Evolutionary conservation across 805 yeast genomes (phyloP).

Genomic region (Cyberlindnera meyerae): DNA sequence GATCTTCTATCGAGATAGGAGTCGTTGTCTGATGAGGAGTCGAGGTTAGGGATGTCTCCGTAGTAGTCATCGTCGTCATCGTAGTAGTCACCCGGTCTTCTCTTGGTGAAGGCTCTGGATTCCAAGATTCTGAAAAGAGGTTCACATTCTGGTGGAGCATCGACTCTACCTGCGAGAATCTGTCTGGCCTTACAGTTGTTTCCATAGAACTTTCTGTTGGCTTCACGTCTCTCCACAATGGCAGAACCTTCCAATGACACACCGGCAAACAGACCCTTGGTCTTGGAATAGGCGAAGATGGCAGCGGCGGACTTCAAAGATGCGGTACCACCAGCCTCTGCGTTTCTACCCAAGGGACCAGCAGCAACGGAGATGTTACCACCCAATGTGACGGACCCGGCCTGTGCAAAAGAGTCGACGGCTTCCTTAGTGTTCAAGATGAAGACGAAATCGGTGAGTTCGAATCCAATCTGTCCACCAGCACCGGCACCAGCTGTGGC

Average conservation of each 20-base stretch:
- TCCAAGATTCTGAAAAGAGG: slow-evolving; percentile 81
- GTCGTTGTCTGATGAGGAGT: slow-evolving; percentile 18
- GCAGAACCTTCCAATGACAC: slow-evolving; percentile 96
- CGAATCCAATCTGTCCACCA: slow-evolving; percentile 97
- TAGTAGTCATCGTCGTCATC: slow-evolving; percentile 63
- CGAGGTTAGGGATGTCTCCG: slow-evolving; percentile 50
- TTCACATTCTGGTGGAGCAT: slow-evolving; percentile 88
- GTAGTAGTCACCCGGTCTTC: slow-evolving; percentile 39
- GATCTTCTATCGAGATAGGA: slow-evolving; percentile 27
- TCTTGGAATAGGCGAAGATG: slow-evolving; percentile 87
- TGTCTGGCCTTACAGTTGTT: slow-evolving; percentile 79
- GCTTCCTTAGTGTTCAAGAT: slow-evolving; percentile 84
- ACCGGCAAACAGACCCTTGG: slow-evolving; percentile 96
- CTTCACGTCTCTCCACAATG: slow-evolving; percentile 94
- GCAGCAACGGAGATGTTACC: slow-evolving; percentile 95
- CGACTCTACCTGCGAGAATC: slow-evolving; percentile 82
- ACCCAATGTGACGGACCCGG: slow-evolving; percentile 91
- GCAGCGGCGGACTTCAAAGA: slow-evolving; percentile 85
- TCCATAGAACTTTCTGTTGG: slow-evolving; percentile 93
- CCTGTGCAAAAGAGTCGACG: slow-evolving; percentile 88
- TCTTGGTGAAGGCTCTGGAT: slow-evolving; percentile 71
- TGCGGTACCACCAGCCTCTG: slow-evolving; percentile 96
- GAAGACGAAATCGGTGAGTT: slow-evolving; percentile 92
- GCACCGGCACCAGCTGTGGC: slow-evolving; percentile 98
- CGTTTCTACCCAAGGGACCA: slow-evolving; percentile 95